These are phyloP conservation scores for Angomonas ambiguus DNA, from an alignment of 208 protist species.

Conservation along the genomic window DNA sequence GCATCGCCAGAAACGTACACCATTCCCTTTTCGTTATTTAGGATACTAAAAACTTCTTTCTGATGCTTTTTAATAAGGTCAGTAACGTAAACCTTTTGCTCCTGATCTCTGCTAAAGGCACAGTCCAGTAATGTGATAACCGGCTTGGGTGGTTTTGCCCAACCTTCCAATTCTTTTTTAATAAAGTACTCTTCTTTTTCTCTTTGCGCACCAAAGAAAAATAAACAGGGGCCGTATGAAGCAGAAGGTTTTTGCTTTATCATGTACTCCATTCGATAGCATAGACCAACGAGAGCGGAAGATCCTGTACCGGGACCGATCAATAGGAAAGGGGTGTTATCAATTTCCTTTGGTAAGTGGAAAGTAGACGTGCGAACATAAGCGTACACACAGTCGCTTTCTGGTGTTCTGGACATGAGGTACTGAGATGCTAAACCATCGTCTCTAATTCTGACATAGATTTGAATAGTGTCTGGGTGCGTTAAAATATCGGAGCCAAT, in stretches of 20 bases:
- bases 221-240: slow-evolving; percentile 37
- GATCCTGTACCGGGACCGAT: slow-evolving; percentile 93
- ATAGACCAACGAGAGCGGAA: slow-evolving; percentile 72
- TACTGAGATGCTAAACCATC: slow-evolving; percentile 80
- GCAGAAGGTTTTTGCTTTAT: slow-evolving; percentile 34
- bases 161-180: slow-evolving; percentile 35
- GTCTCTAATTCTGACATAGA: slow-evolving; percentile 76
- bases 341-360: slow-evolving; percentile 58
- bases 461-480: slow-evolving; percentile 59
- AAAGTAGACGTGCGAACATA: slow-evolving; percentile 89
- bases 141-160: slow-evolving; percentile 25
- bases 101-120: slow-evolving; percentile 84
- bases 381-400: slow-evolving; percentile 35
- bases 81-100: slow-evolving; percentile 80
- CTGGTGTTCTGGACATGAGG: slow-evolving; percentile 40
- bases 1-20: slow-evolving; percentile 92
- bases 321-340: slow-evolving; percentile 71
- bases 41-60: slow-evolving; percentile 43
- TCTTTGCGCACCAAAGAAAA: slow-evolving; percentile 66
- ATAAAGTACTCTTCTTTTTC: slow-evolving; percentile 63
- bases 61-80: slow-evolving; percentile 76
- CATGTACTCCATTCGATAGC: slow-evolving; percentile 61
- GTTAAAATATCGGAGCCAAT: slow-evolving; percentile 89
- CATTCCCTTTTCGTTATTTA: slow-evolving; percentile 37
- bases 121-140: slow-evolving; percentile 60